phyloP scores from a whole-genome alignment of 306 rosid species.

The Pachyrhizus erosus region DNA sequence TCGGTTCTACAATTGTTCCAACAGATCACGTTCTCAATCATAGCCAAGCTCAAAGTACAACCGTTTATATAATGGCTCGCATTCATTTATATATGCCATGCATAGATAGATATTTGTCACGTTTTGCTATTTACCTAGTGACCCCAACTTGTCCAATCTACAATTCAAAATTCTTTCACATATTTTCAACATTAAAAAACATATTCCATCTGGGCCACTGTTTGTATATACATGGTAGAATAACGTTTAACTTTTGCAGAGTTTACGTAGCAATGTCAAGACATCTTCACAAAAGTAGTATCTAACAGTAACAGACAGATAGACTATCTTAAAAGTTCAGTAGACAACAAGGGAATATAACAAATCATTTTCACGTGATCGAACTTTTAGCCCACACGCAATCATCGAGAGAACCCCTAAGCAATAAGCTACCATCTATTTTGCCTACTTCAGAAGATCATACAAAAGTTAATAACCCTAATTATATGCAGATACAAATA shows the following conservation, averaged over 20 bases:
- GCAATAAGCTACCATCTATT: background rate
- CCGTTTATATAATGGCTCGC: background rate
- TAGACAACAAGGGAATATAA: background rate
- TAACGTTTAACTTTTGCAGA: background rate
- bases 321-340: slow-evolving; percentile 17
- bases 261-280: background rate
- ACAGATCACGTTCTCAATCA: background rate
- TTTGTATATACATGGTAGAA: background rate
- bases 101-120: no score
- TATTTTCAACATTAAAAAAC: background rate
- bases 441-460: background rate
- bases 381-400: no score
- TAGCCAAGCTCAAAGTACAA: background rate
- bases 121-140: no score
- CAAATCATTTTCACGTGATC: no score
- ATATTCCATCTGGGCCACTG: background rate
- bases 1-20: no score
- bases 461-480: background rate
- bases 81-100: background rate
- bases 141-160: no score
- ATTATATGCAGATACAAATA: background rate
- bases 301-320: background rate
- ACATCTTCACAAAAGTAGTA: background rate
- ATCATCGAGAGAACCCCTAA: no score
- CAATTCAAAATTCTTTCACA: no score